Conservation (phyloP, 2,329 filamentous ascomycete species). For the Phialophora expanda region DNA sequence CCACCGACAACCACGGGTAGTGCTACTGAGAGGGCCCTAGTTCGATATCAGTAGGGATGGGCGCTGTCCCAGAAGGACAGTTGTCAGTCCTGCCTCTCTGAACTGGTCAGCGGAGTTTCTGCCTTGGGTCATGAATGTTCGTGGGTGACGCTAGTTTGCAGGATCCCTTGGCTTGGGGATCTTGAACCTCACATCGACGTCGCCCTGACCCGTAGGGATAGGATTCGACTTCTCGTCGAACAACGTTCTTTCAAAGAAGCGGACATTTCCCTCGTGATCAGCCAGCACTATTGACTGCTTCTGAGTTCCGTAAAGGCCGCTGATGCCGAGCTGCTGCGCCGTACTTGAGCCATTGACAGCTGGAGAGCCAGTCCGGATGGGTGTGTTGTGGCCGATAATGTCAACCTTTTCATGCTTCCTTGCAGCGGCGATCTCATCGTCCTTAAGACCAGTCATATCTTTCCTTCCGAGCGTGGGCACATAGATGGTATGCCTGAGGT, state of each 20-base stretch:
- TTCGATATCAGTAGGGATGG: not conserved
- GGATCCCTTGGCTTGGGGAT: slow-evolving; percentile 43
- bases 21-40: not conserved
- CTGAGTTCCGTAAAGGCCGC: slow-evolving; percentile 66
- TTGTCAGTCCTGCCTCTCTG: not conserved
- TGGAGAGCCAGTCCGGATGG: slow-evolving; percentile 38
- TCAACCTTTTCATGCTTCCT: slow-evolving; percentile 41
- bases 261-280: slow-evolving; percentile 59
- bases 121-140: not conserved
- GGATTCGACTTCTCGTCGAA: slow-evolving; percentile 59
- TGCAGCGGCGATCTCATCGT: slow-evolving; percentile 49
- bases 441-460: slow-evolving; percentile 44
- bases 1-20: not conserved
- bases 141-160: not conserved
- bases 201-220: slow-evolving; percentile 54
- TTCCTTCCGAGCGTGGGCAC: slow-evolving; percentile 62
- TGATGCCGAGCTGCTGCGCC: slow-evolving; percentile 46
- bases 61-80: not conserved
- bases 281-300: slow-evolving; percentile 68
- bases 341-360: slow-evolving; percentile 18
- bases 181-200: slow-evolving; percentile 55
- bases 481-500: slow-evolving; percentile 65
- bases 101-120: not conserved
- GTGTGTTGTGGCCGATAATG: slow-evolving; percentile 35
- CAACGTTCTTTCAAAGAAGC: slow-evolving; percentile 67